These are phyloP conservation scores for Cytospora mali DNA, from an alignment of 2,329 filamentous ascomycete genomes.

Conservation along the genomic window DNA sequence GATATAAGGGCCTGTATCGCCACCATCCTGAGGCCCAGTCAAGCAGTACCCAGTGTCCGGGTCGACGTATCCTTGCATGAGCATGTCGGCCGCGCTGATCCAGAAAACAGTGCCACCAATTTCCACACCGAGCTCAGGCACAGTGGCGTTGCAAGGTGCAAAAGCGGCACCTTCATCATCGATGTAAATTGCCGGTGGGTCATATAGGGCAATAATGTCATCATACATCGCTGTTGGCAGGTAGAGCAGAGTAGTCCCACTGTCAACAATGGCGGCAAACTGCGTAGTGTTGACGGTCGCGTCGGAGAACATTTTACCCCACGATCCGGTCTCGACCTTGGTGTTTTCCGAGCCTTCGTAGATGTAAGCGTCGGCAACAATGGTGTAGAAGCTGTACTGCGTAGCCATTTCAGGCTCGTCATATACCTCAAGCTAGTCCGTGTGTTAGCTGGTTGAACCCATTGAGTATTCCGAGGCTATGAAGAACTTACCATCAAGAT, in stretches of 20 bases:
- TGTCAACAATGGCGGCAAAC: slow-evolving; percentile 35
- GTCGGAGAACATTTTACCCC: slow-evolving; percentile 1
- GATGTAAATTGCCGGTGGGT: slow-evolving; percentile 33
- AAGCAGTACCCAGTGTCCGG: slow-evolving; percentile 3
- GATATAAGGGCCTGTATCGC: slow-evolving; percentile 13
- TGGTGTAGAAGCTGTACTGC: slow-evolving; percentile 35
- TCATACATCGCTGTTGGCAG: slow-evolving; percentile 34
- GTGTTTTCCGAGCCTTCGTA: slow-evolving; percentile 28
- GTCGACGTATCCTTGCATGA: slow-evolving; percentile 6
- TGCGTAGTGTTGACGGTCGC: slow-evolving; percentile 33
- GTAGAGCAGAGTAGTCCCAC: slow-evolving; percentile 33
- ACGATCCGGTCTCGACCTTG: slow-evolving; percentile 5
- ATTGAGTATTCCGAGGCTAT: not conserved
- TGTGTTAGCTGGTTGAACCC: slow-evolving; percentile 25
- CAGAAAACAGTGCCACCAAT: slow-evolving; percentile 19
- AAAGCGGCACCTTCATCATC: slow-evolving; percentile 31
- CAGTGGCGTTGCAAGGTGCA: slow-evolving; percentile 36
- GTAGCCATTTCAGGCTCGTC: slow-evolving; percentile 13
- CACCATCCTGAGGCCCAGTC: slow-evolving; percentile 18
- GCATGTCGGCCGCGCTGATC: slow-evolving; percentile 21
- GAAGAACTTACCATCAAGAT: slow-evolving; percentile 31
- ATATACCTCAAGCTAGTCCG: slow-evolving; percentile 23
- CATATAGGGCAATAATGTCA: slow-evolving; percentile 31
- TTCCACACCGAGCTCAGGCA: slow-evolving; percentile 20
- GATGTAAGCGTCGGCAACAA: slow-evolving; percentile 34